These are phyloP conservation scores for Stagonosporopsis rhizophila DNA, from an alignment of 2,329 filamentous ascomycete species.

Conservation along the genomic window DNA sequence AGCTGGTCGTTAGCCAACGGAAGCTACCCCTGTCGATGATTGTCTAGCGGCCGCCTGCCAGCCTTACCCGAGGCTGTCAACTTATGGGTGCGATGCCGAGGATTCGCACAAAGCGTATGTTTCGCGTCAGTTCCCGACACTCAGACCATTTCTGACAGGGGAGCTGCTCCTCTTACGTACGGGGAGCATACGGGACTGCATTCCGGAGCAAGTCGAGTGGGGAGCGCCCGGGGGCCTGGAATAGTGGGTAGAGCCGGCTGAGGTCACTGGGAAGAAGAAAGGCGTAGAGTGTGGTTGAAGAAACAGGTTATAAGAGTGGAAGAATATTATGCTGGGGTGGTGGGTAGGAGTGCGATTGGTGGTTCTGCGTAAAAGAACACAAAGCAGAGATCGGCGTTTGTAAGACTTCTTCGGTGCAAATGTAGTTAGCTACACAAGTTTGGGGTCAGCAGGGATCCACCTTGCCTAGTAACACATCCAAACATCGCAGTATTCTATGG, in stretches of 20 bases:
- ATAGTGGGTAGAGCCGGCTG: slow-evolving; percentile 16
- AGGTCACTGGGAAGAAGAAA: not conserved
- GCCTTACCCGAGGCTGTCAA: slow-evolving; percentile 28
- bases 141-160: slow-evolving; percentile 7
- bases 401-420: not conserved
- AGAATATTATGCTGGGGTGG: not conserved
- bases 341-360: not conserved
- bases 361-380: not conserved
- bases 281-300: not conserved
- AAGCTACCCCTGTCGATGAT: slow-evolving; percentile 31
- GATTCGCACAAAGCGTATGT: slow-evolving; percentile 3
- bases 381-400: not conserved
- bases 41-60: slow-evolving; percentile 28
- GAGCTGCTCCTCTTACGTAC: slow-evolving; percentile 13
- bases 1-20: slow-evolving; percentile 13
- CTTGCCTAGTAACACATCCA: not conserved
- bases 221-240: not conserved
- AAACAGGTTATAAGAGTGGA: not conserved
- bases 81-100: slow-evolving; percentile 12
- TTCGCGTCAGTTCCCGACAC: slow-evolving; percentile 22
- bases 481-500: not conserved
- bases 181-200: slow-evolving; percentile 11
- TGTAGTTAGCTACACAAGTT: not conserved
- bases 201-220: slow-evolving; percentile 15
- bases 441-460: not conserved